Conservation (phyloP, 2,329 filamentous ascomycete genomes). For the Sporothrix humicola region DNA sequence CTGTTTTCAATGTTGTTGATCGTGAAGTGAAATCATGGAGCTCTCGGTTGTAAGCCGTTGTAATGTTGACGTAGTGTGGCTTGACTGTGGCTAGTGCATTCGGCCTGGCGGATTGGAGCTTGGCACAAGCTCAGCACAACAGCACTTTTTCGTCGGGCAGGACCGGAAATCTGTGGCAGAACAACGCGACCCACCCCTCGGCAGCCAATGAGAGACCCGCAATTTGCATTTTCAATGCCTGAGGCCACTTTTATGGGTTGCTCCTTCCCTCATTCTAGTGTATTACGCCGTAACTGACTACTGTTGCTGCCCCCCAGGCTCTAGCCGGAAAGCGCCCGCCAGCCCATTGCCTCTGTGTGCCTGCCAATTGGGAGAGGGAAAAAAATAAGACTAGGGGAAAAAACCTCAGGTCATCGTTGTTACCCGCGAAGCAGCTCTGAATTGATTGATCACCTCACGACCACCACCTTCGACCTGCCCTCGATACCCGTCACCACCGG, state of each 20-base stretch:
- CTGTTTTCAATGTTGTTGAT: neutral
- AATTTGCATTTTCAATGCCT: constrained; percentile 38
- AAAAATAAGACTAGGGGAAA: constrained; percentile 45
- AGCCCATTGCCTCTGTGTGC: neutral
- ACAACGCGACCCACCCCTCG: constrained; percentile 5
- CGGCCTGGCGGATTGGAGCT: constrained; percentile 29
- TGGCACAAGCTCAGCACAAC: neutral
- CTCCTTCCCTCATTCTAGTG: neutral
- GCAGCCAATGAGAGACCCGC: constrained; percentile 34
- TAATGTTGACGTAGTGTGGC: neutral
- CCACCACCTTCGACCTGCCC: too few species aligned
- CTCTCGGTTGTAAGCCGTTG: too few species aligned
- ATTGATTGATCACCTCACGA: too few species aligned
- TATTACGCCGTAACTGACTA: neutral
- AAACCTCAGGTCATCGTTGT: constrained; percentile 52
- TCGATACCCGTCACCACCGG: too few species aligned
- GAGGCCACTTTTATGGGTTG: constrained; percentile 30
- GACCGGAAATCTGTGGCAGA: constrained; percentile 35
- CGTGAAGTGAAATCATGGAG: neutral
- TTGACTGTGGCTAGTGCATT: constrained; percentile 5
- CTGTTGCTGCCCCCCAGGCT: constrained; percentile 3
- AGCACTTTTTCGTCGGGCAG: constrained; percentile 35
- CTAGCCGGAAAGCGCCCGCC: constrained; percentile 8
- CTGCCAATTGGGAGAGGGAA: constrained; percentile 29
- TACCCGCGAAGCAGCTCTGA: constrained; percentile 16